Conservation (phyloP, 106 monocot species). For the Dioscorea dumetorum region DNA sequence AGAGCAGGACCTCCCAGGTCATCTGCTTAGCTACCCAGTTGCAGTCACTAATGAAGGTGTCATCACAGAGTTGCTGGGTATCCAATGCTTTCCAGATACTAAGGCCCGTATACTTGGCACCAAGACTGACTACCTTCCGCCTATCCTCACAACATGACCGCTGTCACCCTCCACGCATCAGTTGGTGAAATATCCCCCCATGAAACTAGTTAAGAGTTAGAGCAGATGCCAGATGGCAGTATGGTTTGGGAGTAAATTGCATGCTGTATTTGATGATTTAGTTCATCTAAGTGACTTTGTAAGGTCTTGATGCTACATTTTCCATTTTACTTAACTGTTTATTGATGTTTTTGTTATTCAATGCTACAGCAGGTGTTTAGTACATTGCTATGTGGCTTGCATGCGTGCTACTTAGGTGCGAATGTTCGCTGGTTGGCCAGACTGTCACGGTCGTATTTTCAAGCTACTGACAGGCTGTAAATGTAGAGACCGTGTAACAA, state of each 20-base stretch:
- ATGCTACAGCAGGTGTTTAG: too few relatives aligned
- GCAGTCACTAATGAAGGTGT: constrained; percentile 26
- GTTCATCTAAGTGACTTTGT: background rate
- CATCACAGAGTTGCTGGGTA: constrained; percentile 23
- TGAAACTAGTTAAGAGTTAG: too few relatives aligned
- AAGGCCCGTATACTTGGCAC: constrained; percentile 50
- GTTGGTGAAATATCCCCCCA: background rate
- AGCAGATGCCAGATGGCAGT: background rate
- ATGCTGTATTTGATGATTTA: background rate
- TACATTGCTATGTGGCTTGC: too few relatives aligned
- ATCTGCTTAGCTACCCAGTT: constrained; percentile 60
- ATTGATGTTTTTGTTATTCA: too few relatives aligned
- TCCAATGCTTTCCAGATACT: constrained; percentile 59
- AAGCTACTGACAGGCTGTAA: too few relatives aligned
- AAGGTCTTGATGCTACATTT: too few relatives aligned
- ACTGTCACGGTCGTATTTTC: too few relatives aligned
- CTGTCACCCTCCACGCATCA: background rate
- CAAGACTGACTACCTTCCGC: constrained; percentile 47
- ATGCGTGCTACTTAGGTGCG: too few relatives aligned
- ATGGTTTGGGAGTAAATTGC: background rate
- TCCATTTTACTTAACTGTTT: background rate
- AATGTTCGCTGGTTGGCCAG: too few relatives aligned
- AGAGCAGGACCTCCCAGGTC: constrained; percentile 53
- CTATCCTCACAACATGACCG: constrained; percentile 61
- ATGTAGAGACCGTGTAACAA: too few relatives aligned